Evolutionary conservation across 768 basidiomycete genomes (phyloP).

Genomic region (Holtermanniella nyarrowii): DNA sequence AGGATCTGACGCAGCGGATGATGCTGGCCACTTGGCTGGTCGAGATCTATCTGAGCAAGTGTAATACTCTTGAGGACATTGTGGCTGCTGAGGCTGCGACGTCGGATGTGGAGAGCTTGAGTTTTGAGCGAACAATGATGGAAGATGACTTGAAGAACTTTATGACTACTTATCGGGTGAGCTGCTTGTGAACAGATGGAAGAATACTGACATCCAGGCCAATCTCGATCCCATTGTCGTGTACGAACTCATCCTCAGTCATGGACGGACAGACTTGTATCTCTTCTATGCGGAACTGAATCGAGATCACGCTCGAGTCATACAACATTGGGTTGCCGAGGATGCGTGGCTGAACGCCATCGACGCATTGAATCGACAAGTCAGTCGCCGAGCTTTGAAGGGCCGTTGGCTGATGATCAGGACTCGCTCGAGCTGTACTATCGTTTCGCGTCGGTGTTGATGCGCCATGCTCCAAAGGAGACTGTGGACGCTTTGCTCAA

Average conservation of each 20-base stretch:
- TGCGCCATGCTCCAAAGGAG: slow-evolving; percentile 75
- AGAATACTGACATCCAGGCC: slow-evolving; percentile 48
- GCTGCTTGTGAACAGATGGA: slow-evolving; percentile 6
- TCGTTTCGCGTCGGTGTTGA: slow-evolving; percentile 76
- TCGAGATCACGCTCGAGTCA: slow-evolving; percentile 71
- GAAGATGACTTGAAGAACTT: slow-evolving; percentile 92
- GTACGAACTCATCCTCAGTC: slow-evolving; percentile 85
- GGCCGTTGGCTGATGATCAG: slow-evolving; percentile 43
- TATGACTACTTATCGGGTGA: slow-evolving; percentile 84
- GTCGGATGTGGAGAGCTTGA: slow-evolving; percentile 73
- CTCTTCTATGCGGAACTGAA: slow-evolving; percentile 75
- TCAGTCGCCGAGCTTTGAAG: slow-evolving; percentile 34
- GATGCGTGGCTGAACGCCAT: slow-evolving; percentile 88
- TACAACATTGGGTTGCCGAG: slow-evolving; percentile 84
- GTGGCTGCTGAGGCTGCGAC: slow-evolving; percentile 64
- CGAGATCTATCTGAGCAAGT: slow-evolving; percentile 93
- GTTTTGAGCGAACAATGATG: slow-evolving; percentile 64
- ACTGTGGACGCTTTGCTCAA: slow-evolving; percentile 89
- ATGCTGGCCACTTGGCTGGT: slow-evolving; percentile 98
- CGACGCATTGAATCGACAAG: slow-evolving; percentile 81
- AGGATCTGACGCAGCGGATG: slow-evolving; percentile 92
- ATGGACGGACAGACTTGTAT: slow-evolving; percentile 86
- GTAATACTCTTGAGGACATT: slow-evolving; percentile 88
- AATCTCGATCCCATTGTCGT: slow-evolving; percentile 75
- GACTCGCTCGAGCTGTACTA: slow-evolving; percentile 82